Conservation (phyloP, 345 rosid species). For the Populus euphratica region DNA sequence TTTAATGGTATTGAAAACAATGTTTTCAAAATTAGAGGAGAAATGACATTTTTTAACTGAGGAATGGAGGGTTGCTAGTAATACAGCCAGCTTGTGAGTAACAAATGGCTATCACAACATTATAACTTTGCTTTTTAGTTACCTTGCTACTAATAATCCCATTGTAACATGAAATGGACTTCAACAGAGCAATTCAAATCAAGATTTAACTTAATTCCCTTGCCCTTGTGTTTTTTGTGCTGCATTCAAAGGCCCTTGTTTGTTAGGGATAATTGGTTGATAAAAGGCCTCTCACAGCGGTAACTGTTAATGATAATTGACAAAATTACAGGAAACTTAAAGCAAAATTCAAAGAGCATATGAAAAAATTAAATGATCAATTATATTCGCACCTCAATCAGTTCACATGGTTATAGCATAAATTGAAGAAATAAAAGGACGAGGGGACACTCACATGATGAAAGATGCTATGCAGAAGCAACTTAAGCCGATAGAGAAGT, state of each 20-base stretch:
- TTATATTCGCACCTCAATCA: neutral
- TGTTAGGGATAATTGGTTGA: conserved; percentile 44
- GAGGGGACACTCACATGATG: conserved; percentile 53
- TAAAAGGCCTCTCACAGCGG: conserved; percentile 57
- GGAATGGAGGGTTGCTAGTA: neutral
- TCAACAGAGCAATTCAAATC: neutral
- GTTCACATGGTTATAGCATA: neutral
- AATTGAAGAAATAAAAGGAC: conserved; percentile 4
- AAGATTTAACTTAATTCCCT: neutral
- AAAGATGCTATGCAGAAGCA: conserved; percentile 33
- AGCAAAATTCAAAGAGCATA: neutral
- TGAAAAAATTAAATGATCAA: neutral
- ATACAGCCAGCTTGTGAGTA: neutral
- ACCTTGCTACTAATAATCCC: neutral
- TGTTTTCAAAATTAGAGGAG: neutral
- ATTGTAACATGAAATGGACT: neutral
- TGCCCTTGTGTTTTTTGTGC: neutral
- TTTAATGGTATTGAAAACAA: neutral
- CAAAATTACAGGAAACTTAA: neutral
- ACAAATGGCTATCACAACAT: neutral
- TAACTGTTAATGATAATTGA: conserved; percentile 44
- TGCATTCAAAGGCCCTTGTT: neutral
- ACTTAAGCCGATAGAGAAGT: conserved; percentile 18
- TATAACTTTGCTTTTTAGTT: neutral
- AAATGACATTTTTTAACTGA: neutral